phyloP scores from a whole-genome alignment of 257 asterid species.

The Plectranthus barbatus region DNA sequence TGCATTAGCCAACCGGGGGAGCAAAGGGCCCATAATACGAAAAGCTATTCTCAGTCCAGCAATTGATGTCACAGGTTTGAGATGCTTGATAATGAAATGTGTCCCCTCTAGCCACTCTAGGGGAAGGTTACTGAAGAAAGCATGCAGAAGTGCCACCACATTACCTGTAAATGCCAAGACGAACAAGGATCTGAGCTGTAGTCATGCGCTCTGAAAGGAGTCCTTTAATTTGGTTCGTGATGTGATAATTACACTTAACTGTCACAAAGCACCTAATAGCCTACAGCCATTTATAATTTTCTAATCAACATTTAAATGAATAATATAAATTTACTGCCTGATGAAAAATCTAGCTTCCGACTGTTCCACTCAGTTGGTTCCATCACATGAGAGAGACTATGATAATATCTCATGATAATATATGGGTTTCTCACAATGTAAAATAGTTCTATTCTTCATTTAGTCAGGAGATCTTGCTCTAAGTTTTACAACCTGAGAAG shows the following conservation, averaged over 20 bases:
- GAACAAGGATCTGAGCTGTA: neutral
- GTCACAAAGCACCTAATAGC: neutral
- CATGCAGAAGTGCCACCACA: conserved; percentile 81
- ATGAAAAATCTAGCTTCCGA: conserved; percentile 1
- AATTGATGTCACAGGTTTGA: conserved; percentile 85
- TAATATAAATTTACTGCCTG: neutral
- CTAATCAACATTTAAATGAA: neutral
- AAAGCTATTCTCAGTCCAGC: conserved; percentile 90
- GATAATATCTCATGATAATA: neutral
- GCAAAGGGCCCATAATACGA: conserved; percentile 95
- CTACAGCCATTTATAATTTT: neutral
- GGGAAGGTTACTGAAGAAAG: conserved; percentile 91
- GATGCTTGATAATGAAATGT: conserved; percentile 76
- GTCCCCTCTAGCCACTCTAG: conserved; percentile 96
- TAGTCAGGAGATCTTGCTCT: neutral
- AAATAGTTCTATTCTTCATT: neutral
- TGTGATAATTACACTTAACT: neutral
- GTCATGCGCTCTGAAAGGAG: neutral
- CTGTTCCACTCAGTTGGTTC: neutral
- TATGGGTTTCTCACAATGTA: neutral
- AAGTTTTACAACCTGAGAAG: neutral
- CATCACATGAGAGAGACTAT: neutral
- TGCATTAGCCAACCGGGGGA: conserved; percentile 87
- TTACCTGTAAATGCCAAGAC: conserved; percentile 45
- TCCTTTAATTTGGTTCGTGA: neutral